Conservation (phyloP, 2,329 filamentous ascomycete species). For the Fusarium virguliforme region DNA sequence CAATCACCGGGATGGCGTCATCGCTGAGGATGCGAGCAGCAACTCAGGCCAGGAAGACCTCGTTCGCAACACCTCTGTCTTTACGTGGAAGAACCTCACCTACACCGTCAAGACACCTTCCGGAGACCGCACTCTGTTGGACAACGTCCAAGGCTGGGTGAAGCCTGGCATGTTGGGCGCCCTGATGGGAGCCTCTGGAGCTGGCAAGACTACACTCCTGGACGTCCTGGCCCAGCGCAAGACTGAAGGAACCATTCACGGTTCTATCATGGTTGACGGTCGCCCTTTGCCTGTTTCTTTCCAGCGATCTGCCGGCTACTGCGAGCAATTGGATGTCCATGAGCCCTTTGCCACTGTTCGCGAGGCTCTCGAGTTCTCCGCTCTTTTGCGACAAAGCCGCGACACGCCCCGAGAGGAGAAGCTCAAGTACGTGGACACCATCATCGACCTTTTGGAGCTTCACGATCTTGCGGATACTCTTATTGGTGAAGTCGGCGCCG, state of each 20-base stretch:
- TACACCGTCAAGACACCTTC: conserved; percentile 77
- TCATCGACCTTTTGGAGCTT: conserved; percentile 76
- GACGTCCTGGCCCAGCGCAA: conserved; percentile 87
- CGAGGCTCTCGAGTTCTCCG: conserved; percentile 83
- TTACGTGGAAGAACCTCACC: conserved; percentile 81
- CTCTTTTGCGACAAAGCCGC: conserved; percentile 79
- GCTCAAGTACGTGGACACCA: conserved; percentile 81
- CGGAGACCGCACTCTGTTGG: conserved; percentile 78
- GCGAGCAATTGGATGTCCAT: conserved; percentile 87
- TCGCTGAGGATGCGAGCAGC: conserved; percentile 29
- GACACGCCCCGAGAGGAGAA: conserved; percentile 78
- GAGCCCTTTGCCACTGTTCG: conserved; percentile 81
- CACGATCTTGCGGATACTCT: conserved; percentile 65
- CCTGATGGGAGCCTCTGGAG: conserved; percentile 86
- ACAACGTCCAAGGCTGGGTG: conserved; percentile 88
- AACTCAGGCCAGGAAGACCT: conserved; percentile 58
- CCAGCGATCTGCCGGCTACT: conserved; percentile 85
- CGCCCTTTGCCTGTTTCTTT: conserved; percentile 80
- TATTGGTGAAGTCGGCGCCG: conserved; percentile 66
- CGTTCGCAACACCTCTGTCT: conserved; percentile 76
- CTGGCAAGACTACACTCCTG: conserved; percentile 88
- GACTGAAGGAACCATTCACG: conserved; percentile 82
- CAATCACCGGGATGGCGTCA: conserved; percentile 27
- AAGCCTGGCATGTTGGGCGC: conserved; percentile 85
- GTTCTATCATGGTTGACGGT: conserved; percentile 84